These are phyloP conservation scores for Sporobolomyces pararoseus DNA, from an alignment of 768 basidiomycete species.

Conservation along the genomic window DNA sequence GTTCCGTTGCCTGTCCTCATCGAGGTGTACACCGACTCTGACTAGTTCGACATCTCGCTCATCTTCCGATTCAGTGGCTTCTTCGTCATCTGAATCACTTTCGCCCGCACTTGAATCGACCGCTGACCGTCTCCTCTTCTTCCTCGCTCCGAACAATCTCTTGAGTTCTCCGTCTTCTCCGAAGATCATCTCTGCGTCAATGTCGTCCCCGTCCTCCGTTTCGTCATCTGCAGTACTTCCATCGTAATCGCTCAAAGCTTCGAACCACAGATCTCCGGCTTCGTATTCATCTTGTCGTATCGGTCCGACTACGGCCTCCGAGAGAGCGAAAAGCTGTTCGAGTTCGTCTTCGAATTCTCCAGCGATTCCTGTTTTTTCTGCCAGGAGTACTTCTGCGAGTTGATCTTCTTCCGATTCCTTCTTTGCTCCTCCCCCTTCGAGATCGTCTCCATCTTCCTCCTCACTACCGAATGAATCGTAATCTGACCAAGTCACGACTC, in stretches of 20 bases:
- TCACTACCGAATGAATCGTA: conserved; percentile 33
- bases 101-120: conserved; percentile 36
- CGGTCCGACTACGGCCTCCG: conserved; percentile 37
- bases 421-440: conserved; percentile 1
- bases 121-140: conserved; percentile 4
- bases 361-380: conserved; percentile 3
- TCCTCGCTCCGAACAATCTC: conserved; percentile 15
- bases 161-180: conserved; percentile 27
- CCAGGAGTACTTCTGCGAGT: background rate
- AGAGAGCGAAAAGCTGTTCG: conserved; percentile 37
- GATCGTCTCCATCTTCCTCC: conserved; percentile 15
- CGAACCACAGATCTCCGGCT: conserved; percentile 37
- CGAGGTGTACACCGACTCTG: conserved; percentile 42
- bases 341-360: conserved; percentile 36
- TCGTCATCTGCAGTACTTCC: conserved; percentile 18
- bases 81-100: conserved; percentile 26
- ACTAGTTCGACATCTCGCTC: conserved; percentile 40
- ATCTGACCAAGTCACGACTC: conserved; percentile 40
- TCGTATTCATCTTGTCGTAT: conserved; percentile 29
- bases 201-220: conserved; percentile 2
- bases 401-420: background rate
- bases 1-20: background rate
- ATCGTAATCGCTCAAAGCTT: conserved; percentile 22
- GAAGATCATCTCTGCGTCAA: conserved; percentile 34
- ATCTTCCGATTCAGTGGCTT: conserved; percentile 37